These are phyloP conservation scores for Thalassiosira sp. DNA, from an alignment of 352 stramenopile species.

Conservation along the genomic window DNA sequence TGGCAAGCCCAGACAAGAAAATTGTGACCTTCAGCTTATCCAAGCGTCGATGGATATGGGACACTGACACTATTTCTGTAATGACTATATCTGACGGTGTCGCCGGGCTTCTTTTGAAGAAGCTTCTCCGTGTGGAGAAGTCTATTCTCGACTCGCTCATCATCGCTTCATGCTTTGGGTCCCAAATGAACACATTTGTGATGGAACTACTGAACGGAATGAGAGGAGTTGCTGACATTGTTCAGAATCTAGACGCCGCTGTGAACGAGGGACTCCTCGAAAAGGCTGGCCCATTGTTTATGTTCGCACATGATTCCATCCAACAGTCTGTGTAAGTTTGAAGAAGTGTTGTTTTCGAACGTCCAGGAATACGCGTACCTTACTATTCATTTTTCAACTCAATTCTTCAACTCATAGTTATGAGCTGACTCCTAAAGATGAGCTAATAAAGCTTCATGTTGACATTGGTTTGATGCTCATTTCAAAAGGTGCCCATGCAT, in stretches of 20 bases:
- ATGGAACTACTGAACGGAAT: constrained; percentile 10
- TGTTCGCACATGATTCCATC: constrained; percentile 17
- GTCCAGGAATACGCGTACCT: neutral
- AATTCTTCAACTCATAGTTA: neutral
- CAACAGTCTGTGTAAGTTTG: constrained; percentile 2
- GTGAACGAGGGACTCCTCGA: constrained; percentile 15
- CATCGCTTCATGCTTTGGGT: constrained; percentile 16
- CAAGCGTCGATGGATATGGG: constrained; percentile 14
- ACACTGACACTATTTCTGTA: constrained; percentile 15
- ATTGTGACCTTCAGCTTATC: constrained; percentile 20
- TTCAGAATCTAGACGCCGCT: neutral
- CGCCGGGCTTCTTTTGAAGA: constrained; percentile 11
- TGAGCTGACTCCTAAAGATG: constrained; percentile 1
- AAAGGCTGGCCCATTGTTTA: constrained; percentile 6
- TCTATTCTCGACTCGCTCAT: constrained; percentile 5
- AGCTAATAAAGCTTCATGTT: constrained; percentile 7
- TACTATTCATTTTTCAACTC: neutral
- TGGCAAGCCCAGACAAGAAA: constrained; percentile 12
- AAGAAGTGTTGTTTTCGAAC: neutral
- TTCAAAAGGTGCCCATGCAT: constrained; percentile 1
- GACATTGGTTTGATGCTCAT: constrained; percentile 10
- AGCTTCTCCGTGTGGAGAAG: constrained; percentile 5
- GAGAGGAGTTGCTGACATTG: constrained; percentile 3
- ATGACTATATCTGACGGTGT: constrained; percentile 19
- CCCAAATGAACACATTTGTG: neutral